Base-by-base conservation (phyloP, 768 basidiomycete species). In the Agaricus subrufescens region DNA sequence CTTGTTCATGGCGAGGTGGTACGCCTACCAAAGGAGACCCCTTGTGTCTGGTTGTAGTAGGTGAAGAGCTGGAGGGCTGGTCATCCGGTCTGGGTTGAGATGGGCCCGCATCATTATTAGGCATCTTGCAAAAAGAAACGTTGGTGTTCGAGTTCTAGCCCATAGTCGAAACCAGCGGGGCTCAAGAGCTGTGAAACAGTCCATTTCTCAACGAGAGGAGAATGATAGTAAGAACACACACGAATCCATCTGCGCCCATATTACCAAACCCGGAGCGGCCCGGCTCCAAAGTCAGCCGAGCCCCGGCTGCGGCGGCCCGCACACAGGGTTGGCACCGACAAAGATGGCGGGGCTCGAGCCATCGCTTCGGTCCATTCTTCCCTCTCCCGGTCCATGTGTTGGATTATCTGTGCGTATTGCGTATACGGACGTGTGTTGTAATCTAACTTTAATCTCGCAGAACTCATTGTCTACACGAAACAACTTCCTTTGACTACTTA, bases 371-470 rank as follows among this genome's bases (percentile, higher is more conserved):
- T 7, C 7, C 34, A 34, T 34, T 34, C 34, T 11, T 34, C 34
- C 5, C 34, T 4, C 11, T 8, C 7, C 11, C 34, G 11, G 34
- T 11, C 34, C 7, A 34, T 19, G 19, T 19, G 19, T 19, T 19
- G 19, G 25, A n/a, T 15, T 49, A n/a, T 49, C n/a, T 11, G 30
- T 23, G 10, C 3, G 15, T 37, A 19, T 23, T 11, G 23, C 15
- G 10, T 37, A 19, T 30, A 39, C 34, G 51, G 44, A 52, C 51
- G 51, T 52, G 51, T n/a, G 51, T 52, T 40, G 29, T 43, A 42
- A 15, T 30, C 51, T 52, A 43, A 37, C 31, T 30, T 52, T 30
- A 30, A 19, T 44, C 25, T 52, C 15, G n/a, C 42, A 43, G 42
- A 51, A 51, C 19, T 12, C 31, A 38, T 26, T 14, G 9, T 27